phyloP scores from a whole-genome alignment of 257 asterid genomes.

The Hygrophila difformis region DNA sequence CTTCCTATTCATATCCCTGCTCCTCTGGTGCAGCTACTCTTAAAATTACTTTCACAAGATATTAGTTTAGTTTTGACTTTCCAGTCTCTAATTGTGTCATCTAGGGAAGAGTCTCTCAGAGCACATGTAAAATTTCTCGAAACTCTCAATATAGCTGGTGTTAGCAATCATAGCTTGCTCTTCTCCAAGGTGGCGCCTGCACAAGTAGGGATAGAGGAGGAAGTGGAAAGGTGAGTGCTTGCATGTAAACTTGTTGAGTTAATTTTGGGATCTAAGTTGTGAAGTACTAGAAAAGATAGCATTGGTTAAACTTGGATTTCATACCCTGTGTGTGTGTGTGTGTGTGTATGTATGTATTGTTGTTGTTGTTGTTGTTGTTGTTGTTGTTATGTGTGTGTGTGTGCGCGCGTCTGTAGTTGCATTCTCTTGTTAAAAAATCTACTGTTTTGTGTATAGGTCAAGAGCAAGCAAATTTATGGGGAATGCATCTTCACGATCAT shows the following conservation, averaged over 20 bases:
- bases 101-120: constrained; percentile 67
- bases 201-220: constrained; percentile 50
- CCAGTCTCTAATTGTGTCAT: constrained; percentile 6
- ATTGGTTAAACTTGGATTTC: too few species aligned
- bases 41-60: background rate
- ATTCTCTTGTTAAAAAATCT: background rate
- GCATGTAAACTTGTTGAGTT: too few species aligned
- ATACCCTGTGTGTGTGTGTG: too few species aligned
- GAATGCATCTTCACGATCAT: constrained; percentile 30
- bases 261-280: too few species aligned
- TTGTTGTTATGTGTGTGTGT: too few species aligned
- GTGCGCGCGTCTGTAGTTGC: too few species aligned
- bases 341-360: too few species aligned
- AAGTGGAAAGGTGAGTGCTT: constrained; percentile 47
- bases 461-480: constrained; percentile 29
- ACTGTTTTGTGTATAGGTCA: constrained; percentile 28
- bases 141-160: constrained; percentile 83
- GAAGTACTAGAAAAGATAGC: too few species aligned
- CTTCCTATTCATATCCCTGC: too few species aligned
- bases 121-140: constrained; percentile 66
- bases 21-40: too few species aligned
- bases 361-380: too few species aligned
- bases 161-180: constrained; percentile 87
- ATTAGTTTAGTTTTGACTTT: constrained; percentile 4
- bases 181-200: constrained; percentile 78